These are phyloP conservation scores for Moelleriella libera DNA, from an alignment of 2,329 filamentous ascomycete genomes.

Conservation along the genomic window DNA sequence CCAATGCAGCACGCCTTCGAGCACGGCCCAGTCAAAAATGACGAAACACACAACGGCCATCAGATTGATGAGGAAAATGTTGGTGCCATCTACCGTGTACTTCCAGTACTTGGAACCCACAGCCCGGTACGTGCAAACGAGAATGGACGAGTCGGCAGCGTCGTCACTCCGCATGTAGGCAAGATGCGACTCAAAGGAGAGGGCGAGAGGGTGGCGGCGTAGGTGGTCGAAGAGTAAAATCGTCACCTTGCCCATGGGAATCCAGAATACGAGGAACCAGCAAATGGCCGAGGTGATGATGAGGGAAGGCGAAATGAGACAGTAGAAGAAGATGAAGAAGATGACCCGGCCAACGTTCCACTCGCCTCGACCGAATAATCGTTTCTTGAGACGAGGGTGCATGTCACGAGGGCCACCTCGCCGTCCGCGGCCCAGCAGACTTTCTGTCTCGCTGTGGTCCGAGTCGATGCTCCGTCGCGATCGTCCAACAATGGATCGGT, in stretches of 20 bases:
- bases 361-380: constrained; percentile 85
- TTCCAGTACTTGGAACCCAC: constrained; percentile 97
- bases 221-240: constrained; percentile 83
- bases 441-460: constrained; percentile 70
- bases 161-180: constrained; percentile 57
- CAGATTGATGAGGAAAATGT: constrained; percentile 97
- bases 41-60: constrained; percentile 88
- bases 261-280: constrained; percentile 95
- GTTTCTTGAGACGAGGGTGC: constrained; percentile 48
- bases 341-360: constrained; percentile 92
- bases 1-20: constrained; percentile 54
- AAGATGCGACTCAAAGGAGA: constrained; percentile 84
- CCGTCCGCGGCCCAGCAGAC: constrained; percentile 54
- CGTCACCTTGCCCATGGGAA: constrained; percentile 95
- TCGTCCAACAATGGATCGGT: constrained; percentile 70
- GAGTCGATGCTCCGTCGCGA: constrained; percentile 84
- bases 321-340: constrained; percentile 95
- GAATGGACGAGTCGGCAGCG: constrained; percentile 66
- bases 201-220: constrained; percentile 76
- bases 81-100: constrained; percentile 95
- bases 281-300: constrained; percentile 78
- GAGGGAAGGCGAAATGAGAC: constrained; percentile 72
- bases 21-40: constrained; percentile 80
- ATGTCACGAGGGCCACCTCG: constrained; percentile 32
- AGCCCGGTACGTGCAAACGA: constrained; percentile 93